A percentile compares a stretch with the other conserved stretches of the same genome.
phyloP scores from a whole-genome alignment of 2,329 filamentous ascomycete species.

The Aspergillus udagawae region DNA sequence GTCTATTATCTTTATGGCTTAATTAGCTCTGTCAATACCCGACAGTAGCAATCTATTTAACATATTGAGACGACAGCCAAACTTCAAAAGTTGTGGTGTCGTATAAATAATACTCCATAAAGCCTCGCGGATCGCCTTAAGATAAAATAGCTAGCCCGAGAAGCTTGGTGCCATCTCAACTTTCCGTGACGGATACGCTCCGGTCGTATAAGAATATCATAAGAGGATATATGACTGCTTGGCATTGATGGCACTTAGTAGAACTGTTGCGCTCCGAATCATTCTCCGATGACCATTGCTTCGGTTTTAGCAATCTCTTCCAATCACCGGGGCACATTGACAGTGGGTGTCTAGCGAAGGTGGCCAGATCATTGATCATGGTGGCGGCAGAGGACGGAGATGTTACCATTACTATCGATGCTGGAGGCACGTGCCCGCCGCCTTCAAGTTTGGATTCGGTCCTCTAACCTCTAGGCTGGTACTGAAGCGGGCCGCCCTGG shows the following conservation, averaged over 20 bases:
- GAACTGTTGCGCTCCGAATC: neutral
- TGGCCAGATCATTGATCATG: neutral
- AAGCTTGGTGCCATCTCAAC: neutral
- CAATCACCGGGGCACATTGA: neutral
- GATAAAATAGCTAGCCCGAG: neutral
- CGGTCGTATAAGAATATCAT: neutral
- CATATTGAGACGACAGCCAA: neutral
- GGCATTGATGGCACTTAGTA: neutral
- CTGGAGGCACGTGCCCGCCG: neutral
- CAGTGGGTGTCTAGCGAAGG: neutral
- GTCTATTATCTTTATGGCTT: no score
- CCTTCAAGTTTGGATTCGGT: neutral
- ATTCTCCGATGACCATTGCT: neutral
- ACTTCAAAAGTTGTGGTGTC: no score
- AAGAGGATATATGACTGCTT: neutral
- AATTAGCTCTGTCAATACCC: neutral
- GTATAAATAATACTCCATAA: no score
- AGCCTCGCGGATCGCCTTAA: no score
- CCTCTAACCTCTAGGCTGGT: neutral
- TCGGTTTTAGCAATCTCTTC: neutral
- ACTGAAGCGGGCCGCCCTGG: neutral
- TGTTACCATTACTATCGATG: neutral
- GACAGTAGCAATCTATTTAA: neutral
- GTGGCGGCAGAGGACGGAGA: neutral
- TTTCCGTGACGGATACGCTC: neutral